Evolutionary conservation across 1,284 basidiomycete species (phyloP), one percentile per base, ranked within the genome.

Genomic region (Rhodotorula sp.): DNA sequence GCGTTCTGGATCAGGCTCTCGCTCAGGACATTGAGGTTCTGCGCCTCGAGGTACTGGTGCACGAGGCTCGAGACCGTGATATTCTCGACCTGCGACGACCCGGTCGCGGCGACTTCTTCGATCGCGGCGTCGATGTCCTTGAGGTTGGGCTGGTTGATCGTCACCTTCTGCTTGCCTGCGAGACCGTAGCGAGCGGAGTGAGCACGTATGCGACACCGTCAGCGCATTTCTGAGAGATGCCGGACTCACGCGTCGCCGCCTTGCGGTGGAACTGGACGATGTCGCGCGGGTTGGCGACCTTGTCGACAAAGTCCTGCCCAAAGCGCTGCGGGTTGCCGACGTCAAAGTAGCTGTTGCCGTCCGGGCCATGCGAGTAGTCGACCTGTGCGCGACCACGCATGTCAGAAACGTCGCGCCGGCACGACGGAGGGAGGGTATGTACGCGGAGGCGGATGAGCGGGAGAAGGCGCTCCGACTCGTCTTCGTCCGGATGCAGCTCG

Each of bases 281-380:
- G 78, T 98, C 95, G 53, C 92, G 88, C 10, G 96, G 95, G 80
- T 99, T 99, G 16, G 96, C 97, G 21, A 99, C 88, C 34, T 87
- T 87, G 3, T 92, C 93, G 70, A 90, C 87, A 81, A 97, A 98
- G 80, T 97, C 93, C 81, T 97, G 94, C 0, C 97, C 96, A 80
- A 99, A 97, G 13, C 96, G 90, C 62, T 96, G 91, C 19, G 95
- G 92, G 81, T 99, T 99, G 60, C 91, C 92, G 83, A 93, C 92
- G 76, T 92, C 91, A 68, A 88, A 89, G 9, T 90, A 90, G 62
- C 90, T 90, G 0, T 91, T 59, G 23, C 74, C 77, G 42, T 74
- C 66, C 5, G 70, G 67, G 5, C 70, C 67, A 34, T 68, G 70
- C 5, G 73, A 93, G 1, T 93, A 96, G 80, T 97, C 93, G 41